phyloP scores from a whole-genome alignment of 768 basidiomycete genomes.

The Lentinula edodes region DNA sequence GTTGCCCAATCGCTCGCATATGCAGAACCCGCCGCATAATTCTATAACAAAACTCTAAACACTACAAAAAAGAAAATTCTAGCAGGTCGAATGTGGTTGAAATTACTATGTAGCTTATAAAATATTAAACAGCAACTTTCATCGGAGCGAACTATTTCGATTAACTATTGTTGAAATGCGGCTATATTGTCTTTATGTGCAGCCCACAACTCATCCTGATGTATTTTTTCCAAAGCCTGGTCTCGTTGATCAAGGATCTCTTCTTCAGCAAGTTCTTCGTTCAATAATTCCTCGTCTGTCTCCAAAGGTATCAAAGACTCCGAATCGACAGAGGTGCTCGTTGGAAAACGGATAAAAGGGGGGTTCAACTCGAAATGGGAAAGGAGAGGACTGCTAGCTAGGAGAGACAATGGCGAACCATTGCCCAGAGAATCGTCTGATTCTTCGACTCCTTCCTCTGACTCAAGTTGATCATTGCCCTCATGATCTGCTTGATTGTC shows the following conservation, averaged over 20 bases:
- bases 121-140: neutral
- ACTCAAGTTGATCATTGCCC: neutral
- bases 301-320: neutral
- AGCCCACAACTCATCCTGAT: neutral
- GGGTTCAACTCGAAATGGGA: neutral
- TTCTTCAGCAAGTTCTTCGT: constrained; percentile 1
- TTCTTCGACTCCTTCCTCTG: neutral
- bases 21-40: neutral
- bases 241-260: constrained; percentile 1
- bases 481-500: neutral
- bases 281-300: neutral
- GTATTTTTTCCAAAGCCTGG: neutral
- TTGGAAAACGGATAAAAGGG: neutral
- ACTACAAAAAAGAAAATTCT: too few species aligned
- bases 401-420: neutral
- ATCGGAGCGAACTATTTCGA: neutral
- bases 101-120: neutral
- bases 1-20: neutral
- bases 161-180: neutral
- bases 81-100: neutral
- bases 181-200: neutral
- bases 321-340: neutral
- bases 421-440: neutral
- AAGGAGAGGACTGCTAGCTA: neutral
- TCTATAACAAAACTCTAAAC: constrained; percentile 2